phyloP scores from a whole-genome alignment of 495 filamentous ascomycete species.

The Annulohypoxylon nitens region DNA sequence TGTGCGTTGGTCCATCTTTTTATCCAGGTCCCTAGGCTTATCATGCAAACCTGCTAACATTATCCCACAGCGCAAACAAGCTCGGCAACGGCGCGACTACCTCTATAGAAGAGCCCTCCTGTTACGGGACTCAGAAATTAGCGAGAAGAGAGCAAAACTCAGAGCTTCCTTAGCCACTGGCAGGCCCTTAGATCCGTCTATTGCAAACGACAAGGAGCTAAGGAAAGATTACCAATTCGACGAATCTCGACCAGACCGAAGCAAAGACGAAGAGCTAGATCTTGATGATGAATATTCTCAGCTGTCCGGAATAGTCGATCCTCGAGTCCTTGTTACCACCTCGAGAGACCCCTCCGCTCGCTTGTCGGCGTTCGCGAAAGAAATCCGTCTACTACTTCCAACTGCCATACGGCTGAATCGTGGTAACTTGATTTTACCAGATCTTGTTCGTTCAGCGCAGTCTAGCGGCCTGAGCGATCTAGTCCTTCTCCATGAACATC shows the following conservation, averaged over 20 bases:
- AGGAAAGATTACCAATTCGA: slow-evolving; percentile 95
- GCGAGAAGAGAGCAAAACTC: slow-evolving; percentile 88
- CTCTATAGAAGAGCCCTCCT: slow-evolving; percentile 78
- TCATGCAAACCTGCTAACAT: slow-evolving; percentile 43
- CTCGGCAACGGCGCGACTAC: slow-evolving; percentile 91
- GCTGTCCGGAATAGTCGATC: slow-evolving; percentile 86
- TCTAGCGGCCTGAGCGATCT: slow-evolving; percentile 84
- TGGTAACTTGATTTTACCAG: slow-evolving; percentile 88
- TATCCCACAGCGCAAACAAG: slow-evolving; percentile 71
- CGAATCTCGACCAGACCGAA: slow-evolving; percentile 75
- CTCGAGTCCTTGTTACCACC: slow-evolving; percentile 84
- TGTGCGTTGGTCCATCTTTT: slow-evolving; percentile 29
- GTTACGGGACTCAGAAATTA: slow-evolving; percentile 91
- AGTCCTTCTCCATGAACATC: slow-evolving; percentile 91
- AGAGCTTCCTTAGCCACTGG: slow-evolving; percentile 82
- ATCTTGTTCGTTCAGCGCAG: slow-evolving; percentile 84
- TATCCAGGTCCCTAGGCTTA: background rate
- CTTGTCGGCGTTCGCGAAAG: slow-evolving; percentile 91
- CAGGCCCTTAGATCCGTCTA: slow-evolving; percentile 85
- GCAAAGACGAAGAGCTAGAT: slow-evolving; percentile 73
- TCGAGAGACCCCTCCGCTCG: slow-evolving; percentile 88
- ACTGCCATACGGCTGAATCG: slow-evolving; percentile 92
- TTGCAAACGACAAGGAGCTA: slow-evolving; percentile 88
- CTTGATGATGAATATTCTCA: slow-evolving; percentile 97
- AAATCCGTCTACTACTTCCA: slow-evolving; percentile 90